A percentile compares a stretch with the other conserved stretches of the same genome.
phyloP scores from a whole-genome alignment of 495 filamentous ascomycete genomes.

The Neurospora sp. region DNA sequence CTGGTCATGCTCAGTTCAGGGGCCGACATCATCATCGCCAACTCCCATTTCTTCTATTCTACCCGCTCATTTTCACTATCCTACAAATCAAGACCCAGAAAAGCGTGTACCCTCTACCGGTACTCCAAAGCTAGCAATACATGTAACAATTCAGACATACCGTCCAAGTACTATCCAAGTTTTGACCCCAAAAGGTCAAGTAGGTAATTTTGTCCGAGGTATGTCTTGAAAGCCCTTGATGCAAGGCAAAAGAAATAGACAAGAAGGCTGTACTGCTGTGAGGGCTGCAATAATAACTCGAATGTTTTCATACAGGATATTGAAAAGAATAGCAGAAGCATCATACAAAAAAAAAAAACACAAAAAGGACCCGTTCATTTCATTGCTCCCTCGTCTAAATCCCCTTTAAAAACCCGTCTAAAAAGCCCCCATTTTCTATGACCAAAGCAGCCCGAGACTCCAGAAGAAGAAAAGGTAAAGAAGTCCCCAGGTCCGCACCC shows the following conservation, averaged over 20 bases:
- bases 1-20: neutral
- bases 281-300: neutral
- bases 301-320: neutral
- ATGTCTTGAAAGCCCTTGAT: neutral
- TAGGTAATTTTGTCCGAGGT: neutral
- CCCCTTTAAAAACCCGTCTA: neutral
- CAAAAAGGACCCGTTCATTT: neutral
- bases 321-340: neutral
- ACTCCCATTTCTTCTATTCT: neutral
- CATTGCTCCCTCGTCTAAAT: neutral
- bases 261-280: neutral
- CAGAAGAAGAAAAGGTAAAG: slow-evolving; percentile 4
- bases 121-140: neutral
- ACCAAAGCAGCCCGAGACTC: slow-evolving; percentile 10
- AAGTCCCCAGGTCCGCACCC: neutral
- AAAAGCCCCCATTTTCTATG: neutral
- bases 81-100: neutral
- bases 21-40: neutral
- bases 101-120: neutral
- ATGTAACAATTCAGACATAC: neutral
- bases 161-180: neutral
- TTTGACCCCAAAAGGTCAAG: neutral
- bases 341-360: neutral
- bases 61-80: neutral
- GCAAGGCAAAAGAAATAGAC: neutral